Evolutionary conservation across 768 basidiomycete species (phyloP), one percentile per base, ranked within the genome.

Genomic region (Omphalotus guepiniiformis): DNA sequence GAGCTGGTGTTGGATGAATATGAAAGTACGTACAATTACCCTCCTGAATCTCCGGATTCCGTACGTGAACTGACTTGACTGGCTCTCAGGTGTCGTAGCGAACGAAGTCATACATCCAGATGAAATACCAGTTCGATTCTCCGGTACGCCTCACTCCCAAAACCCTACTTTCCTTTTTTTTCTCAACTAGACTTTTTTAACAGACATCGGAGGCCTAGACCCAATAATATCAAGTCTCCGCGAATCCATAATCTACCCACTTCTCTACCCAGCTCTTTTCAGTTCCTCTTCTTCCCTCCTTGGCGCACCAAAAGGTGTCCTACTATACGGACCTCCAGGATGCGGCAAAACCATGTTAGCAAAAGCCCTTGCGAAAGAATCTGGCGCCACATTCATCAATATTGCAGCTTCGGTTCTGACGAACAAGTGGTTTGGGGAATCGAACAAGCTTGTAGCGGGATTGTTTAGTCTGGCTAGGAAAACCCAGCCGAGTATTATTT

Each of bases 261-360:
- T 98, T 34, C 79, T 87, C 50, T 95, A 89, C 58, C 96, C 96
- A 3, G 74, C 85, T 49, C 78, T 98, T 48, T 97, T 97, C 74
- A 73, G 78, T 11, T 75, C 85, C 15, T 80, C 88, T 0, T 89
- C 93, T 0, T 76, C 85, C 12, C 79, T 98, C 18, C 79, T 96
- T 51, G 80, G 82, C 4, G 91, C 96, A 4, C 96, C 96, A 0
- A 97, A 97, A 63, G 96, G 96, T 11, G 95, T 97, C 7, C 76
- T 98, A 15, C 78, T 99, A 16, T 95, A 90, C 57, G 96, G 96
- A 0, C 96, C 94, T 34, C 96, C 96, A 1, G 95, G 96, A 5
- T 99, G 96, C 55, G 96, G 96, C 21, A 99, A 99, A 72, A 98
- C 96, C 1, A 94, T 99, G 93, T 76, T 99, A n/a, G 96, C 96